Conservation (phyloP, 2,329 filamentous ascomycete genomes). For the Hirsutella thompsonii region DNA sequence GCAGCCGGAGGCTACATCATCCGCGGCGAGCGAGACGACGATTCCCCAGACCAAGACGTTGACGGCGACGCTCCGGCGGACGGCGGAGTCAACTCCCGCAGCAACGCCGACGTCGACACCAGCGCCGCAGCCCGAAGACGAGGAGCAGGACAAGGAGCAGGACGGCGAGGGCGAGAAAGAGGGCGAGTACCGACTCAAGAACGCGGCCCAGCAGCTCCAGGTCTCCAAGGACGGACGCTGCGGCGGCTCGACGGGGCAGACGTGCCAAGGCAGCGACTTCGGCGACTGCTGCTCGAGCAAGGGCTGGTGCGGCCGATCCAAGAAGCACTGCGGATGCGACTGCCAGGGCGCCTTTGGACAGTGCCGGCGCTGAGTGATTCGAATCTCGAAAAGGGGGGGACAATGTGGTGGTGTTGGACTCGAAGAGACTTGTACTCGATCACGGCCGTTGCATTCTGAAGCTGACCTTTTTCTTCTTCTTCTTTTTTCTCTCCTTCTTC, state of each 20-base stretch:
- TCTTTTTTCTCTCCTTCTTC: too few species aligned
- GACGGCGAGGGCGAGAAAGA: not conserved
- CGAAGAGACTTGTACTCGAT: not conserved
- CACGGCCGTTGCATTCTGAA: too few species aligned
- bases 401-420: not conserved
- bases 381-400: not conserved
- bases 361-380: slow-evolving; percentile 14
- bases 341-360: slow-evolving; percentile 23
- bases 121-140: too few species aligned
- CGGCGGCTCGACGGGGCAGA: slow-evolving; percentile 24
- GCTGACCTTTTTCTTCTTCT: too few species aligned
- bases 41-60: not conserved
- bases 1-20: too few species aligned
- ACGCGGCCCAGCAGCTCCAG: not conserved
- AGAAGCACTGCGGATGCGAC: slow-evolving; percentile 20
- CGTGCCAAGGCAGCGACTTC: slow-evolving; percentile 26
- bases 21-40: not conserved
- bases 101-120: too few species aligned
- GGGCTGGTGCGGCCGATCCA: slow-evolving; percentile 24
- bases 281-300: slow-evolving; percentile 29
- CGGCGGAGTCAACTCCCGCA: too few species aligned
- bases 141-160: too few species aligned
- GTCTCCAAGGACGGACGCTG: slow-evolving; percentile 22
- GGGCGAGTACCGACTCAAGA: not conserved
- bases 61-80: too few species aligned